Evolutionary conservation across 306 rosid genomes (phyloP).

Genomic region (Sphenostylis stenocarpa): DNA sequence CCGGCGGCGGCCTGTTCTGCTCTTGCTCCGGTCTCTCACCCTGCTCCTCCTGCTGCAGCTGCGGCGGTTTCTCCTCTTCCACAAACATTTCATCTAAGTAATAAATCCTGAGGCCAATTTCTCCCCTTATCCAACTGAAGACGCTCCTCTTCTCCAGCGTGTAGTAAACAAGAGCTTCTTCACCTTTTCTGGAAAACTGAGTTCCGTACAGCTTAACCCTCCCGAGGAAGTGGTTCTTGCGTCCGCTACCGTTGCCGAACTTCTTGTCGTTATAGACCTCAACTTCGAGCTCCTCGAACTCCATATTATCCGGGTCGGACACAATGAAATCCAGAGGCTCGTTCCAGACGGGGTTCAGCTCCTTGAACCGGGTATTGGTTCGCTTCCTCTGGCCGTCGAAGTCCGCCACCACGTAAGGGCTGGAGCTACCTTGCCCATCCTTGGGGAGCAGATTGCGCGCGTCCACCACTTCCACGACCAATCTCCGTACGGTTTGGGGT

Average conservation of each 20-base stretch:
- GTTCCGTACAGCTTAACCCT: constrained; percentile 78
- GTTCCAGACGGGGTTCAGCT: constrained; percentile 84
- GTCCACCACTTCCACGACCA: constrained; percentile 71
- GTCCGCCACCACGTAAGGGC: constrained; percentile 80
- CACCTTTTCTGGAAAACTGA: constrained; percentile 67
- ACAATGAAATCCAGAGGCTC: constrained; percentile 76
- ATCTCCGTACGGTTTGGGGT: constrained; percentile 48
- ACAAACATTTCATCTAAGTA: constrained; percentile 62
- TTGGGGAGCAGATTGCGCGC: constrained; percentile 91
- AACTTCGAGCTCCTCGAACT: constrained; percentile 81
- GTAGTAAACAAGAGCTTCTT: constrained; percentile 63
- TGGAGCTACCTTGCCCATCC: constrained; percentile 95
- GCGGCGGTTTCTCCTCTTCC: constrained; percentile 36
- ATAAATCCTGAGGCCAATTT: constrained; percentile 72
- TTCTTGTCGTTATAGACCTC: constrained; percentile 89
- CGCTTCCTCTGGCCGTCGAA: constrained; percentile 90
- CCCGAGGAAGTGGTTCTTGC: constrained; percentile 87
- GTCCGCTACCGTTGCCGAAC: constrained; percentile 62
- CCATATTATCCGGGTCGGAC: constrained; percentile 85
- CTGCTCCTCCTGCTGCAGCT: constrained; percentile 21
- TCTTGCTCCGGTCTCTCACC: constrained; percentile 37
- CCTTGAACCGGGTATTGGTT: constrained; percentile 66
- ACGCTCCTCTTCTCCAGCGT: constrained; percentile 89
- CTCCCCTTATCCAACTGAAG: constrained; percentile 85
- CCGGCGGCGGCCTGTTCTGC: constrained; percentile 38